Conservation (phyloP, 345 rosid species). For the Conringia planisiliqua region DNA sequence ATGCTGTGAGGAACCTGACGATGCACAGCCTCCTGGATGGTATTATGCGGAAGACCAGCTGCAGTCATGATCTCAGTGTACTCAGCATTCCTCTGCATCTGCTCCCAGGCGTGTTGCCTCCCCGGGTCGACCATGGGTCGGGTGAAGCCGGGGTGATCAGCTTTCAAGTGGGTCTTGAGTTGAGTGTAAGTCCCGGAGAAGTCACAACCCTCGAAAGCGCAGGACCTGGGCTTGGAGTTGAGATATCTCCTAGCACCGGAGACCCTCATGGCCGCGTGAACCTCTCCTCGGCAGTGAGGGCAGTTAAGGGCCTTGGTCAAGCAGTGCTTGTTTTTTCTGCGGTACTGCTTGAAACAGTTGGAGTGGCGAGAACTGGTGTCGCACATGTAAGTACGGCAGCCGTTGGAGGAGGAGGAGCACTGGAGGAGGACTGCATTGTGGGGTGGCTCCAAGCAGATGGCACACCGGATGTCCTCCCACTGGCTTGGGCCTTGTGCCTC, state of each 20-base stretch:
- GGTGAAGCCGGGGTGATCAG: slow-evolving; percentile 53
- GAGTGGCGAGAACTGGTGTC: slow-evolving; percentile 86
- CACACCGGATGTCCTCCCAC: slow-evolving; percentile 76
- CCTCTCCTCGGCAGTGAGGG: slow-evolving; percentile 86
- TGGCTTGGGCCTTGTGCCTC: slow-evolving; percentile 27
- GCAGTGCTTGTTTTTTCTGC: slow-evolving; percentile 50
- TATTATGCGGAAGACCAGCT: not conserved
- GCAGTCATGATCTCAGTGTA: slow-evolving; percentile 26
- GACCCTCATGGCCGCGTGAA: slow-evolving; percentile 71
- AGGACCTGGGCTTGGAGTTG: slow-evolving; percentile 59
- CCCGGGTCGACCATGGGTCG: slow-evolving; percentile 60
- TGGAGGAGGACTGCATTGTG: slow-evolving; percentile 87
- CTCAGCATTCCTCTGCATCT: slow-evolving; percentile 30
- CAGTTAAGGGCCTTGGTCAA: slow-evolving; percentile 48
- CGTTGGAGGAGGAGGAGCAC: slow-evolving; percentile 78
- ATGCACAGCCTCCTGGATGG: not conserved
- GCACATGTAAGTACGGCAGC: slow-evolving; percentile 93
- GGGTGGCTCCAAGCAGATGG: slow-evolving; percentile 85
- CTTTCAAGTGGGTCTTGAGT: slow-evolving; percentile 64
- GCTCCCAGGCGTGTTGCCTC: slow-evolving; percentile 49
- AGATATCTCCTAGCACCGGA: slow-evolving; percentile 60
- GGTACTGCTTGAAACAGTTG: slow-evolving; percentile 79
- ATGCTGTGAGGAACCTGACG: too few species aligned
- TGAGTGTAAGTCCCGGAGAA: slow-evolving; percentile 66
- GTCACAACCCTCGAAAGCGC: slow-evolving; percentile 67